Percentiles rank a stretch among this genome's conserved stretches.
phyloP scores from a whole-genome alignment of 768 basidiomycete species.

The Suillus discolor region DNA sequence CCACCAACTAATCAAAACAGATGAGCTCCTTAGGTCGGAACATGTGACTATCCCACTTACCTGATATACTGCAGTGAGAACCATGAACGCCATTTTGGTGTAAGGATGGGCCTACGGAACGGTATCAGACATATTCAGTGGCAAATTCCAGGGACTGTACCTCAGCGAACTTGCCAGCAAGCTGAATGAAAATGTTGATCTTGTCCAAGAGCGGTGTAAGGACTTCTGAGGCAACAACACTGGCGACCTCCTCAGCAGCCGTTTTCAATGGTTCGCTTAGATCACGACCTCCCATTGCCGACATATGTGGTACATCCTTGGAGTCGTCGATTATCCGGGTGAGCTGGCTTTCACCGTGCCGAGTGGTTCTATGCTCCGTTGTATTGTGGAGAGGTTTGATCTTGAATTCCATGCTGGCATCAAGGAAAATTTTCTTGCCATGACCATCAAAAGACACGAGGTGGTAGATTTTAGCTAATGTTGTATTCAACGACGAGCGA shows the following conservation, averaged over 20 bases:
- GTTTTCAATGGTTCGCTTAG: not conserved
- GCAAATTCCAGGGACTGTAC: not conserved
- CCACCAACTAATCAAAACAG: conserved; percentile 1
- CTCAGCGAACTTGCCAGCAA: conserved; percentile 11
- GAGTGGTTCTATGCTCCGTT: not conserved
- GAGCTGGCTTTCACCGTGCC: not conserved
- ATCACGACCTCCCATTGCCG: not conserved
- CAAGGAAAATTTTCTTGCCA: not conserved
- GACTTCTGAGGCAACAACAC: not conserved
- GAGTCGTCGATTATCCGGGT: not conserved
- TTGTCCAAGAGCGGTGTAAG: conserved; percentile 14
- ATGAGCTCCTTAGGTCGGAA: not conserved
- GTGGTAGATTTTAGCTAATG: not conserved
- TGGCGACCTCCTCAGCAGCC: too few species aligned
- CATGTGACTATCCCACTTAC: not conserved
- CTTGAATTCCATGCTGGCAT: conserved; percentile 4
- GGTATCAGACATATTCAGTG: not conserved
- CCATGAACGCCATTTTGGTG: conserved; percentile 13
- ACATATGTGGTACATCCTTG: not conserved
- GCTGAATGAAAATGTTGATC: conserved; percentile 8
- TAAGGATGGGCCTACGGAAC: conserved; percentile 17
- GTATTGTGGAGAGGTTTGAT: not conserved
- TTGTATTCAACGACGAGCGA: not conserved
- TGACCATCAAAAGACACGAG: not conserved
- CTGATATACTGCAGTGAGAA: conserved; percentile 9